Conservation (phyloP, 1,139 yeast species). For the Arxiozyma heterogenica region DNA sequence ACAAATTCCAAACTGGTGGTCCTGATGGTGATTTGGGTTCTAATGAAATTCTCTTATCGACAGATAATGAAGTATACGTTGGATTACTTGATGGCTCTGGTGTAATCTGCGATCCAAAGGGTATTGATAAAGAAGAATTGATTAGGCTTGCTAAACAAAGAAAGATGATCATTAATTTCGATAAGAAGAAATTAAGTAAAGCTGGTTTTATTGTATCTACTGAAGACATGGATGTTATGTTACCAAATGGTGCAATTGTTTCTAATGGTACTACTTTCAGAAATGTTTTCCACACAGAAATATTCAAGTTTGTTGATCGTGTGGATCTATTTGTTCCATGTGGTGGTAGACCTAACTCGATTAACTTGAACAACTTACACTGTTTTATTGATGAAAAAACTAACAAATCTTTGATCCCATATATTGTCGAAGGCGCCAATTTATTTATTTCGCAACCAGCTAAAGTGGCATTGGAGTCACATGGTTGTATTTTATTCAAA, state of each 20-base stretch:
- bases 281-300: constrained; percentile 76
- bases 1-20: constrained; percentile 94
- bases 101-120: constrained; percentile 84
- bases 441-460: constrained; percentile 92
- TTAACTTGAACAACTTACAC: constrained; percentile 76
- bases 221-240: constrained; percentile 69
- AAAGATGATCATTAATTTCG: constrained; percentile 64
- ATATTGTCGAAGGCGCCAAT: constrained; percentile 95
- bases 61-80: constrained; percentile 66
- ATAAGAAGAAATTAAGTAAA: constrained; percentile 54
- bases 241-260: constrained; percentile 67
- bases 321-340: constrained; percentile 89
- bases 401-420: constrained; percentile 72
- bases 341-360: constrained; percentile 97
- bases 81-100: constrained; percentile 95
- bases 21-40: constrained; percentile 98
- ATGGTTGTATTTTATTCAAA: constrained; percentile 80
- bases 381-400: constrained; percentile 64
- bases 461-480: constrained; percentile 72
- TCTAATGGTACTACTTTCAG: constrained; percentile 88
- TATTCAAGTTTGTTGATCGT: constrained; percentile 57
- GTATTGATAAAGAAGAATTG: constrained; percentile 74
- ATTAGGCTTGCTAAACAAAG: constrained; percentile 70
- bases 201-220: constrained; percentile 78
- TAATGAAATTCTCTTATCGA: constrained; percentile 80